Conservation (phyloP, 768 basidiomycete genomes). For the Hebeloma cylindrosporum region DNA sequence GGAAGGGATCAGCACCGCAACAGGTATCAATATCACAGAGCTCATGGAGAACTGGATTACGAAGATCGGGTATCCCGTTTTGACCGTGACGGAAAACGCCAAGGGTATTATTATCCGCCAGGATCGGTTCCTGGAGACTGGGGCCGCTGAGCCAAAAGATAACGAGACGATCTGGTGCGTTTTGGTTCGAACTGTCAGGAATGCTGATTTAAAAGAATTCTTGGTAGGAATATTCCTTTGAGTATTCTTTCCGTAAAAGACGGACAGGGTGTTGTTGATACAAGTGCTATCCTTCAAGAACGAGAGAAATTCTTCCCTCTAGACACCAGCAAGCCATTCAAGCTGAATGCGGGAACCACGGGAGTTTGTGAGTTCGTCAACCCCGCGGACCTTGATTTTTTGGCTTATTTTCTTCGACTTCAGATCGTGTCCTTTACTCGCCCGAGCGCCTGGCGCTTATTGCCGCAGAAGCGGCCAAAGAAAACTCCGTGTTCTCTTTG, state of each 20-base stretch:
- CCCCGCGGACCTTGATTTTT: neutral
- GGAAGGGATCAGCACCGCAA: conserved; percentile 78
- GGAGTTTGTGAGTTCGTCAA: conserved; percentile 86
- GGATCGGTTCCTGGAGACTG: conserved; percentile 90
- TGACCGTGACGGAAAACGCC: conserved; percentile 77
- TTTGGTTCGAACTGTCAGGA: neutral
- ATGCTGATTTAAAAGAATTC: neutral
- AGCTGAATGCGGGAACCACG: conserved; percentile 85
- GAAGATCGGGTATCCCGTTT: conserved; percentile 86
- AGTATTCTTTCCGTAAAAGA: conserved; percentile 63
- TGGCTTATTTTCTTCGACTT: conserved; percentile 6
- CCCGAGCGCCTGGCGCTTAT: conserved; percentile 77
- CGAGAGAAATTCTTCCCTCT: conserved; percentile 68
- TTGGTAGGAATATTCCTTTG: conserved; percentile 75
- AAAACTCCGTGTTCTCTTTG: conserved; percentile 64
- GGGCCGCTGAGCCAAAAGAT: conserved; percentile 73
- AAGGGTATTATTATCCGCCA: conserved; percentile 80
- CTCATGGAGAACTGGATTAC: conserved; percentile 94
- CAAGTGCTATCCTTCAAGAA: conserved; percentile 59
- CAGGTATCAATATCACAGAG: conserved; percentile 67
- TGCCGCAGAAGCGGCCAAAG: conserved; percentile 74
- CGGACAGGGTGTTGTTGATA: conserved; percentile 58
- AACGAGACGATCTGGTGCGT: conserved; percentile 84
- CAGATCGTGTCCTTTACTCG: conserved; percentile 86
- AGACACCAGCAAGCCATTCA: conserved; percentile 79